Conservation (phyloP, 805 yeast species). For the Candida caryicola region DNA sequence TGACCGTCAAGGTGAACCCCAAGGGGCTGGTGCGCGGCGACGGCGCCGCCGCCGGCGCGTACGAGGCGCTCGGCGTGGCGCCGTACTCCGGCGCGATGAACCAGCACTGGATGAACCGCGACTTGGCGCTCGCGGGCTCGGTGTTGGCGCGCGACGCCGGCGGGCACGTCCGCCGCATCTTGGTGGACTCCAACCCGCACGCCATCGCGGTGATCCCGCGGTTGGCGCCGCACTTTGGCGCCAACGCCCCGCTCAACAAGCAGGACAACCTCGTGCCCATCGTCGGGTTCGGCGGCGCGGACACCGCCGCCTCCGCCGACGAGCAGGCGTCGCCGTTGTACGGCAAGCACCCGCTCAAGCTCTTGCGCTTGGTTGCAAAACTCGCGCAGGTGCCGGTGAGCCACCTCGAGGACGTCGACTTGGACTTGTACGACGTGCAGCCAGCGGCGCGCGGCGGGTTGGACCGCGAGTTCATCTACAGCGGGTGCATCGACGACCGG, state of each 20-base stretch:
- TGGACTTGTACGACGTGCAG: slow-evolving; percentile 38
- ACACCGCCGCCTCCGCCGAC: slow-evolving; percentile 21
- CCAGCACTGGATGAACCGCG: slow-evolving; percentile 40
- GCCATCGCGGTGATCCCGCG: slow-evolving; percentile 41
- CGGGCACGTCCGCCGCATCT: slow-evolving; percentile 22
- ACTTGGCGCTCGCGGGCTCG: slow-evolving; percentile 42
- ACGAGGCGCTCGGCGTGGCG: slow-evolving; percentile 39
- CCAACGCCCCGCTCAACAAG: slow-evolving; percentile 26
- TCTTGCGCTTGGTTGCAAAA: slow-evolving; percentile 31
- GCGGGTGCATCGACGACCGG: slow-evolving; percentile 42
- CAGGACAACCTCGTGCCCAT: slow-evolving; percentile 42
- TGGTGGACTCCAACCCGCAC: slow-evolving; percentile 33
- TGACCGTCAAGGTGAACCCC: slow-evolving; percentile 36
- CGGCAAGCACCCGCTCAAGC: slow-evolving; percentile 28
- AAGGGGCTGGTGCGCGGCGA: slow-evolving; percentile 12
- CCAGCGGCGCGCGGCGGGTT: slow-evolving; percentile 37
- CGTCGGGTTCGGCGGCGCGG: slow-evolving; percentile 22
- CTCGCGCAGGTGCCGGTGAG: slow-evolving; percentile 20
- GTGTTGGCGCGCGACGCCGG: slow-evolving; percentile 22
- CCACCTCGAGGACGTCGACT: slow-evolving; percentile 30
- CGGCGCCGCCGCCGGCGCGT: slow-evolving; percentile 24
- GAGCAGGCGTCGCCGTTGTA: slow-evolving; percentile 27
- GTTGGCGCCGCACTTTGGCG: slow-evolving; percentile 39
- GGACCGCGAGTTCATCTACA: slow-evolving; percentile 33
- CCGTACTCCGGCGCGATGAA: slow-evolving; percentile 38